Conservation (phyloP, 768 basidiomycete species). For the Vararia minispora region DNA sequence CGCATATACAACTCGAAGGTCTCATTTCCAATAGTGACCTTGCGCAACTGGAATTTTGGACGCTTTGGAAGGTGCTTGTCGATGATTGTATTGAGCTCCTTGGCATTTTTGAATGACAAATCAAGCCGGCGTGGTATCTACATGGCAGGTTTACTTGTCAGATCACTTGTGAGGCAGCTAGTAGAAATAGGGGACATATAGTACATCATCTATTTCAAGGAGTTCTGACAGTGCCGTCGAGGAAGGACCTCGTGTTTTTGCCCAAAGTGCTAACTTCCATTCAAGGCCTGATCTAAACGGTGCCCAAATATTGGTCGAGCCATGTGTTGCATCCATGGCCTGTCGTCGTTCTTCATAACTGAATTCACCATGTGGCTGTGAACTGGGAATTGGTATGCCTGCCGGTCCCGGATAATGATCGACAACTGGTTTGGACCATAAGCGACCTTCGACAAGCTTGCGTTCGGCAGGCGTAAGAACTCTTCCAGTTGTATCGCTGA, state of each 20-base stretch:
- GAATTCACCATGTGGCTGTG: too few relatives aligned
- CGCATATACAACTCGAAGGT: background rate
- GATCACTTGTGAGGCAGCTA: background rate
- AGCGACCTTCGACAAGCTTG: too few relatives aligned
- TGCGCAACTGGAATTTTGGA: background rate
- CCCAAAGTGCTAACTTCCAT: background rate
- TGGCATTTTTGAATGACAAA: background rate
- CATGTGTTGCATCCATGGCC: too few relatives aligned
- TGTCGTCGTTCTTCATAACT: too few relatives aligned
- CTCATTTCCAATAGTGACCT: background rate
- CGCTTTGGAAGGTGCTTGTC: background rate
- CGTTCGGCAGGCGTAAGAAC: too few relatives aligned
- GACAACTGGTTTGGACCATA: too few relatives aligned
- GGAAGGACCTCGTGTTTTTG: background rate
- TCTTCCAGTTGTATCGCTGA: too few relatives aligned
- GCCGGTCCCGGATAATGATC: too few relatives aligned
- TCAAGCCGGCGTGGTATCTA: background rate
- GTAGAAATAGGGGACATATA: background rate
- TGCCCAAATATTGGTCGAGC: slow-evolving; percentile 1
- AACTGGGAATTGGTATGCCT: too few relatives aligned
- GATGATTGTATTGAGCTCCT: background rate
- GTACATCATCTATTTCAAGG: background rate
- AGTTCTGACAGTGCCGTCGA: background rate
- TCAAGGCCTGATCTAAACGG: background rate
- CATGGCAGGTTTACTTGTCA: background rate